Evolutionary conservation across 768 basidiomycete genomes (phyloP), one percentile per base, ranked within the genome.

Genomic region (Kwoniella sp.): DNA sequence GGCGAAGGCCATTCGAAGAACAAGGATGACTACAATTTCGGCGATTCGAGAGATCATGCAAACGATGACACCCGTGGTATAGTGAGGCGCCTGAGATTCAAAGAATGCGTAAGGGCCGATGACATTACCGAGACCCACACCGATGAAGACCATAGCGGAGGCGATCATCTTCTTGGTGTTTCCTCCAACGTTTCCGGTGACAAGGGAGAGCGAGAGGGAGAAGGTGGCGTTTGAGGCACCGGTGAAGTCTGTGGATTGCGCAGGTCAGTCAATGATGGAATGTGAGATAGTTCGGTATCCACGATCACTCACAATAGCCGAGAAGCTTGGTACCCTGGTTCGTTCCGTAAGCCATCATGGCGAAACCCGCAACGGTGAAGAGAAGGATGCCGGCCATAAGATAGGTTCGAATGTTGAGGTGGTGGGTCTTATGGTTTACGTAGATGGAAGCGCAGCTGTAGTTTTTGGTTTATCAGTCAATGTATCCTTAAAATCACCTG

Each of bases 21-120:
- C 13, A 17, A 68, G 63, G 30, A 67, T 64, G 59, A 70, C 57
- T 55, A 62, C 40, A 63, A 71, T 64, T 53, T 60, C 67, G 44
- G 55, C 33, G 46, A 37, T 40, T 12, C 63, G 46, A 21, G 60
- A 67, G 51, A 49, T 47, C 58, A 70, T 66, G 44, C 61, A 64
- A 19, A 57, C 65, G 54, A 64, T 51, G 26, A 67, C 57, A 1
- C 65, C 69, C 30, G 62, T 63, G 27, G 54, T 56, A 63, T 70
- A 70, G n/a, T 44, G 51, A 12, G 69, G 69, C 9, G 69, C 68
- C 40, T 70, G 58, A 22, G 61, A 55, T 6, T 57, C 37, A 37
- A 59, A 51, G 36, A 50, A 37, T 13, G 47, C 54, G 13, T 55
- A 58, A 25, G 50, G 27, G 25, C 67, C 55, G 22, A 57, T 30